Base-by-base conservation (phyloP, 805 yeast genomes). In the Candida boleticola region DNA sequence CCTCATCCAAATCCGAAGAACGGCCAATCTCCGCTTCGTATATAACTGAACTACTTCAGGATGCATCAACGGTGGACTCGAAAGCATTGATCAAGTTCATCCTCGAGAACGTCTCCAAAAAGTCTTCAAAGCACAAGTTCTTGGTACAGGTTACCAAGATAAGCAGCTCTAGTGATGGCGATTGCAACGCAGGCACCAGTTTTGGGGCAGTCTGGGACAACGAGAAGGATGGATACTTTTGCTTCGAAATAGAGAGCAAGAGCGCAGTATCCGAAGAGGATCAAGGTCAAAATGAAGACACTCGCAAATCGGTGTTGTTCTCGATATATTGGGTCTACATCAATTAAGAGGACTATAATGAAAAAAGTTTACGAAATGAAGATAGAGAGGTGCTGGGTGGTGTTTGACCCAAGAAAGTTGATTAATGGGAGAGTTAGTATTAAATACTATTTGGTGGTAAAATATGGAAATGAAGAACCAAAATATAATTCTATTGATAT, bases 121-220 rank as follows among this genome's bases (percentile, higher is more conserved):
- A 68, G 47, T 77, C 85, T 3, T 73, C 83, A 4, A 70, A 71
- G 40, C 80, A 76, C 57, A 82, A 82, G 57, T 81, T 78, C 57
- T 52, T 82, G 32, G 71, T 78, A 11, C 74, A 71, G 34, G 53
- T 70, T 2, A 71, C 79, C 17, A 49, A 51, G 2, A 45, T 80
- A 3, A 50, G 47, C 7, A 46, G 57, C 10, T 48, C 49, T 1
- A 18, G 18, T 18, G 54, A 61, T 17, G 51, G 55, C 3, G 53
- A 54, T 19, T 42, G 60, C 32, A 37, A 37, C 9, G 48, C 73
- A 16, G 48, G 60, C 2, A 61, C 73, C 7, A 58, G 67, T 4
- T 63, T 78, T 37, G 83, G 82, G 9, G 74, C 82, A 0, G 61
- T 73, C 3, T 82, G 86, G 85, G 80, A 80, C 47, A 53, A 64